Evolutionary conservation across 2,329 filamentous ascomycete genomes (phyloP).

Genomic region (Ophiostoma tasmaniense): DNA sequence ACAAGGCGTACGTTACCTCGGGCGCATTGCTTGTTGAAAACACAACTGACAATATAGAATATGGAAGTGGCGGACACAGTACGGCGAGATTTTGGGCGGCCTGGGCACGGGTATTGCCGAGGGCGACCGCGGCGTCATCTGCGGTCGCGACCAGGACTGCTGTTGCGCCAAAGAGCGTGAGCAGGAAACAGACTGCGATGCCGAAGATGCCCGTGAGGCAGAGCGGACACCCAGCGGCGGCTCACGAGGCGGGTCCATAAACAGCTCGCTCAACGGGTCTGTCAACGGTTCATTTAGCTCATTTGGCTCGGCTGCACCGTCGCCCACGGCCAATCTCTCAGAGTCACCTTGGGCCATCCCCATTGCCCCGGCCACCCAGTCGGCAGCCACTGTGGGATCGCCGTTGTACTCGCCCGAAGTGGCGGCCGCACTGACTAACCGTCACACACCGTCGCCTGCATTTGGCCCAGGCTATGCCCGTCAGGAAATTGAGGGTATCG

Average conservation of each 20-base stretch:
- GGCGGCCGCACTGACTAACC: slow-evolving; percentile 19
- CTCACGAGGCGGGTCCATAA: slow-evolving; percentile 13
- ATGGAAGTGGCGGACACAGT: slow-evolving; percentile 85
- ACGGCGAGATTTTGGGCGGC: slow-evolving; percentile 70
- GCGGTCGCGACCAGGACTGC: slow-evolving; percentile 69
- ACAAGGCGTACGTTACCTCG: slow-evolving; percentile 42
- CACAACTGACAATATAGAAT: slow-evolving; percentile 39
- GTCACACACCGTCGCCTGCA: slow-evolving; percentile 39
- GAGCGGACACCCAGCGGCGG: slow-evolving; percentile 21
- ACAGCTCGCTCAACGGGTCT: slow-evolving; percentile 11
- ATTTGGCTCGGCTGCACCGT: slow-evolving; percentile 9
- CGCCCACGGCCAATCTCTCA: slow-evolving; percentile 10
- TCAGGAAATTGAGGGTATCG: slow-evolving; percentile 87
- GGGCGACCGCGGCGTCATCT: slow-evolving; percentile 79
- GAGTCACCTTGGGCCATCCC: slow-evolving; percentile 18
- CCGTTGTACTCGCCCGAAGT: slow-evolving; percentile 20
- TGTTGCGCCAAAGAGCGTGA: slow-evolving; percentile 69
- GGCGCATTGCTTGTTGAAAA: neutral
- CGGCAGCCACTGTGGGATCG: slow-evolving; percentile 18
- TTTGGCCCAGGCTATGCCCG: slow-evolving; percentile 66
- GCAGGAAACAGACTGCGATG: slow-evolving; percentile 77
- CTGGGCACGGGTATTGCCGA: slow-evolving; percentile 82
- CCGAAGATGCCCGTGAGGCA: slow-evolving; percentile 57
- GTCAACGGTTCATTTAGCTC: slow-evolving; percentile 15
- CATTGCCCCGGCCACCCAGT: slow-evolving; percentile 19